These are phyloP conservation scores for Clonostachys sp. DNA, from an alignment of 2,329 filamentous ascomycete genomes.

Conservation along the genomic window DNA sequence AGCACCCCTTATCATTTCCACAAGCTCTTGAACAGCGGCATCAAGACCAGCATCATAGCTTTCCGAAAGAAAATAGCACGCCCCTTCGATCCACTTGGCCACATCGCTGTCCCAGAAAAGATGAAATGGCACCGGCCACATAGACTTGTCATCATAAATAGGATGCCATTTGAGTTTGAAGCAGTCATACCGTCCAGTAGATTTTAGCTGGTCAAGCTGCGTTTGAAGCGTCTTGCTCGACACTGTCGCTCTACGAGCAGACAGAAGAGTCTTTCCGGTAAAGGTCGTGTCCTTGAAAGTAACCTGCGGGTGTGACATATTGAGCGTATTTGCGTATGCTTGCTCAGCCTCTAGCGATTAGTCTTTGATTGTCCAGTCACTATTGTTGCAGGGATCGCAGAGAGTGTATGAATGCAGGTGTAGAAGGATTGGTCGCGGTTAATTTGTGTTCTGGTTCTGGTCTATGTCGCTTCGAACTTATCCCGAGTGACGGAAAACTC, in stretches of 20 bases:
- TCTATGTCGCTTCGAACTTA: too few relatives aligned
- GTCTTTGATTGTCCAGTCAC: too few relatives aligned
- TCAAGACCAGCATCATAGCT: slow-evolving; percentile 39
- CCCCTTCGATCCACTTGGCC: slow-evolving; percentile 59
- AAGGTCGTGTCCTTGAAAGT: slow-evolving; percentile 27
- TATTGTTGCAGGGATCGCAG: too few relatives aligned
- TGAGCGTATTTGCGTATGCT: neutral
- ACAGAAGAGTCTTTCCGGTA: slow-evolving; percentile 25
- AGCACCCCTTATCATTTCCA: slow-evolving; percentile 49
- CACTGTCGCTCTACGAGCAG: slow-evolving; percentile 22
- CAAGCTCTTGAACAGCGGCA: slow-evolving; percentile 47
- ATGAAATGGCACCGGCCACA: slow-evolving; percentile 52
- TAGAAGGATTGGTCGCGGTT: too few relatives aligned
- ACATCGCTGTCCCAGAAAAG: slow-evolving; percentile 53
- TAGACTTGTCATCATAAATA: slow-evolving; percentile 41
- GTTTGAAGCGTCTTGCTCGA: slow-evolving; percentile 34
- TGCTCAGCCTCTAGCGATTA: too few relatives aligned
- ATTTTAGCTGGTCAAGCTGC: slow-evolving; percentile 46
- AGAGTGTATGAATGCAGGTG: too few relatives aligned
- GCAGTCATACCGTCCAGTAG: slow-evolving; percentile 51
- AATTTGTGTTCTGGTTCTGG: too few relatives aligned
- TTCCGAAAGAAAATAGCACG: slow-evolving; percentile 48
- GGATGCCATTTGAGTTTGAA: slow-evolving; percentile 55
- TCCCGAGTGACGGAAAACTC: too few relatives aligned
- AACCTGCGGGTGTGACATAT: slow-evolving; percentile 26